Percentiles rank a stretch among this genome's conserved stretches.
Conservation (phyloP, 257 asterid genomes). For the Cinchona pubescens region DNA sequence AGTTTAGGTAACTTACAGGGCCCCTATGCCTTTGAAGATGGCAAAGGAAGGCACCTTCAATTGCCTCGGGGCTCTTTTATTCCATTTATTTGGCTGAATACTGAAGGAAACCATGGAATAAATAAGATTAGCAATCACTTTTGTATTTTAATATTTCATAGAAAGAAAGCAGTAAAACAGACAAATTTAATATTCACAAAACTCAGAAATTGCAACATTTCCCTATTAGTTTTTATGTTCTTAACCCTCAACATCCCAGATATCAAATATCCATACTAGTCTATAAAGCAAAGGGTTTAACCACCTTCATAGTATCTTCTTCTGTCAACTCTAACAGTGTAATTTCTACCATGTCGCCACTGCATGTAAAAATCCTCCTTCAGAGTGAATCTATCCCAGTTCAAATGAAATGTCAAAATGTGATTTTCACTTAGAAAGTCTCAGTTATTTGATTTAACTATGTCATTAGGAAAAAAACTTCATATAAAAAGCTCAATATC, state of each 20-base stretch:
- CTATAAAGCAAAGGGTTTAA: not conserved
- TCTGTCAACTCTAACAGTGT: not conserved
- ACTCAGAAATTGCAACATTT: not conserved
- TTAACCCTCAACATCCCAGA: not conserved
- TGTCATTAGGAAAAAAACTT: not conserved
- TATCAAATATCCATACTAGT: not conserved
- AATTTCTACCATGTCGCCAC: not conserved
- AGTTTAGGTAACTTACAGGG: slow-evolving; percentile 62
- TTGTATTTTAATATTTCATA: not conserved
- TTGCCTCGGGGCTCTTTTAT: slow-evolving; percentile 48
- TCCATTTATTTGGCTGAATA: slow-evolving; percentile 42
- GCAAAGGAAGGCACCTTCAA: slow-evolving; percentile 59
- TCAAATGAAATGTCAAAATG: not conserved
- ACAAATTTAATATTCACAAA: not conserved
- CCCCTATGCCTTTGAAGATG: slow-evolving; percentile 82
- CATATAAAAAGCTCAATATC: not conserved
- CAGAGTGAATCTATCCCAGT: not conserved
- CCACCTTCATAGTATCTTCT: not conserved
- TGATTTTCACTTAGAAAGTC: not conserved
- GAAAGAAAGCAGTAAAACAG: not conserved
- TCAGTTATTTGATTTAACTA: not conserved
- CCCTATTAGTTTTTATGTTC: not conserved
- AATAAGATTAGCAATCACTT: not conserved
- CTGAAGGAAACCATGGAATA: slow-evolving; percentile 32
- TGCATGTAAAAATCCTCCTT: not conserved